A percentile compares a stretch with the other conserved stretches of the same genome.
Evolutionary conservation across 257 asterid genomes (phyloP).

Genomic region (Cruciata laevipes): DNA sequence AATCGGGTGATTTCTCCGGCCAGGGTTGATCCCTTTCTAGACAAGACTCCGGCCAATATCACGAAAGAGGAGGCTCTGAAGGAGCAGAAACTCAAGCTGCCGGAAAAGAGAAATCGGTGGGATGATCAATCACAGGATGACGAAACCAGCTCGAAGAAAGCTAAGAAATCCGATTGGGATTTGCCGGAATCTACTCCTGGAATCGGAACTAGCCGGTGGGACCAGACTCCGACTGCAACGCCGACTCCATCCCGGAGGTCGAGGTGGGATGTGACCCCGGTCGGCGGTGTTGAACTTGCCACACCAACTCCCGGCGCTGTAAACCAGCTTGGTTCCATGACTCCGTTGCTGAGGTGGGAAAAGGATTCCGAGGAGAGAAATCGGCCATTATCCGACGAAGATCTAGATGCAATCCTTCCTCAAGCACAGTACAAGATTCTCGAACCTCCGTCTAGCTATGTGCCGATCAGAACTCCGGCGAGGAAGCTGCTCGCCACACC

Average conservation of each 20-base stretch:
- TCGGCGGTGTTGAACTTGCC: slow-evolving; percentile 71
- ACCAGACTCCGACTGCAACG: slow-evolving; percentile 89
- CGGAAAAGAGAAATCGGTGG: slow-evolving; percentile 95
- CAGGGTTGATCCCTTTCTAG: slow-evolving; percentile 74
- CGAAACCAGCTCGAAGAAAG: slow-evolving; percentile 50
- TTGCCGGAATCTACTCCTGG: slow-evolving; percentile 65
- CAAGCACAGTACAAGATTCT: slow-evolving; percentile 75
- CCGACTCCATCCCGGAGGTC: slow-evolving; percentile 92
- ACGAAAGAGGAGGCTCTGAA: slow-evolving; percentile 75
- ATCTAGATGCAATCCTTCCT: slow-evolving; percentile 78
- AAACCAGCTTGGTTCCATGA: slow-evolving; percentile 59
- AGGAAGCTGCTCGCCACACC: slow-evolving; percentile 89
- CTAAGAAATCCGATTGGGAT: slow-evolving; percentile 84
- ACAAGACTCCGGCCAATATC: slow-evolving; percentile 83
- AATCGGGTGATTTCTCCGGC: slow-evolving; percentile 77
- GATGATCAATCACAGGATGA: slow-evolving; percentile 75
- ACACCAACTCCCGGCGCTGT: slow-evolving; percentile 83
- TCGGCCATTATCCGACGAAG: slow-evolving; percentile 81
- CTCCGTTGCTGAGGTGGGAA: slow-evolving; percentile 87
- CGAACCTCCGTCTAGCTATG: slow-evolving; percentile 82
- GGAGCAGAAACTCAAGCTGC: slow-evolving; percentile 72
- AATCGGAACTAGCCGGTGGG: slow-evolving; percentile 71
- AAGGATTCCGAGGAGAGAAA: slow-evolving; percentile 86
- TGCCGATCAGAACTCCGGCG: slow-evolving; percentile 89
- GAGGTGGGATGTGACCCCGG: slow-evolving; percentile 88